Evolutionary conservation across 148 eudicot genomes (phyloP).

Genomic region (Arbutus unedo): DNA sequence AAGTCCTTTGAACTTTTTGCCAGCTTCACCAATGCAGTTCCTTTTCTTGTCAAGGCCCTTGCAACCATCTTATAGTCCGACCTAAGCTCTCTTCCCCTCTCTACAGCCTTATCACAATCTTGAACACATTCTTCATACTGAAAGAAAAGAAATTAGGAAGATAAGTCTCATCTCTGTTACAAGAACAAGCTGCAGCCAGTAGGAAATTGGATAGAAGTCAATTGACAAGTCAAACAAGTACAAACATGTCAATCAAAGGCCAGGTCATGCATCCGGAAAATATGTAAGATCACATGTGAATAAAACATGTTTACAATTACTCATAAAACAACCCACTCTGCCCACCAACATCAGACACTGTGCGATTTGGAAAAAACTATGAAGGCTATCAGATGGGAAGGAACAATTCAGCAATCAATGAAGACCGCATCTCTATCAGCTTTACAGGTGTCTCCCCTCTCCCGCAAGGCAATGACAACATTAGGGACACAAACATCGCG

Average conservation of each 20-base stretch:
- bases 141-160: background rate
- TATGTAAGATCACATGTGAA: background rate
- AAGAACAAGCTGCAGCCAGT: background rate
- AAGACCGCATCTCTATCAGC: background rate
- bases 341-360: background rate
- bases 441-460: background rate
- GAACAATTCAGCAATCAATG: background rate
- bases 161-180: background rate
- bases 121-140: slow-evolving; percentile 90
- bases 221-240: background rate
- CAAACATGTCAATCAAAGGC: background rate
- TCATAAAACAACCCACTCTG: background rate
- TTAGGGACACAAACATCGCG: background rate
- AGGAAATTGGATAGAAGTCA: background rate
- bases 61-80: slow-evolving; percentile 95
- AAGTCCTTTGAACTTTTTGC: slow-evolving; percentile 78
- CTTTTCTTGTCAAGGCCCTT: slow-evolving; percentile 89
- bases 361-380: background rate
- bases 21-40: slow-evolving; percentile 82
- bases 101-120: slow-evolving; percentile 95
- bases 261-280: background rate
- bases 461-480: background rate
- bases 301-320: background rate
- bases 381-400: background rate
- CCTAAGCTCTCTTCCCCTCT: slow-evolving; percentile 92